Evolutionary conservation across 2,329 filamentous ascomycete genomes (phyloP).

Genomic region (Pestalotiopsis sp.): DNA sequence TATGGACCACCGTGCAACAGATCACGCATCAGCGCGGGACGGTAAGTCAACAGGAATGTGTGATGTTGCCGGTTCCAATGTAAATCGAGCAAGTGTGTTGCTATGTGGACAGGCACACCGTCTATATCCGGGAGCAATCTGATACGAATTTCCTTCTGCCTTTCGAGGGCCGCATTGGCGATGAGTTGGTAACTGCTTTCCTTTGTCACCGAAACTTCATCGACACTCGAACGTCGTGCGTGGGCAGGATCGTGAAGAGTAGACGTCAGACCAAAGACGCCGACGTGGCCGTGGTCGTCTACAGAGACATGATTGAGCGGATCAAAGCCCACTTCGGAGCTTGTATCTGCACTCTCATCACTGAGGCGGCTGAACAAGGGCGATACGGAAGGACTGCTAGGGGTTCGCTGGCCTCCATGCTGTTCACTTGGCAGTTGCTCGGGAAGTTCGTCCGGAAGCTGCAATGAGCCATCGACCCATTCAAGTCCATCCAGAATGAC

Average conservation of each 20-base stretch:
- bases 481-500: background rate
- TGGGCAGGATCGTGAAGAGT: constrained; percentile 10
- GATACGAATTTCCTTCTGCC: constrained; percentile 15
- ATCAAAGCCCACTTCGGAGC: constrained; percentile 11
- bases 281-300: constrained; percentile 14
- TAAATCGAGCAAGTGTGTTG: constrained; percentile 38
- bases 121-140: constrained; percentile 26
- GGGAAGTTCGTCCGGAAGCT: background rate
- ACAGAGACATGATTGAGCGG: constrained; percentile 14
- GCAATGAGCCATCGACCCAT: background rate
- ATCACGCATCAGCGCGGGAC: constrained; percentile 39
- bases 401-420: background rate
- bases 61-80: constrained; percentile 43
- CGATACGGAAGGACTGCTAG: background rate
- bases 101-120: constrained; percentile 30
- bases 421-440: background rate
- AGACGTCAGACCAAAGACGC: constrained; percentile 18
- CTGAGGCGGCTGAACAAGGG: background rate
- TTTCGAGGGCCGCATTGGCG: constrained; percentile 16
- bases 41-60: constrained; percentile 39
- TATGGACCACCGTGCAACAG: constrained; percentile 36
- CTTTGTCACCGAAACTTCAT: background rate
- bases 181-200: constrained; percentile 15
- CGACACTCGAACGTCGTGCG: background rate
- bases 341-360: background rate